Conservation (phyloP, 2,329 filamentous ascomycete species). For the Hypoxylon rubiginosum region DNA sequence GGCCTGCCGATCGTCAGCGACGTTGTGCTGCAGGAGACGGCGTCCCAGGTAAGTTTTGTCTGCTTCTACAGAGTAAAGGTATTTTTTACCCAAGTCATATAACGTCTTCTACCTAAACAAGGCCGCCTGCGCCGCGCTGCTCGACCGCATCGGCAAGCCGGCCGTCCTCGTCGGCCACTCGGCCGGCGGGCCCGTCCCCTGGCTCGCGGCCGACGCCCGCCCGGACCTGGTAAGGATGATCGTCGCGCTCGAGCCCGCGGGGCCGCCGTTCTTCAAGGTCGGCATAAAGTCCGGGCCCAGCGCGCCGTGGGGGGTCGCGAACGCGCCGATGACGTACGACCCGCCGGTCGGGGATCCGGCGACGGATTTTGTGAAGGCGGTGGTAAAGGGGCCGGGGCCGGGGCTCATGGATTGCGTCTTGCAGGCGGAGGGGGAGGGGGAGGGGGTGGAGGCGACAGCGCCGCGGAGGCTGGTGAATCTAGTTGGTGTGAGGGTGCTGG, state of each 20-base stretch:
- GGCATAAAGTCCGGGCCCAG: constrained; percentile 54
- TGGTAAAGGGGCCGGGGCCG: constrained; percentile 42
- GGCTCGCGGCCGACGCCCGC: constrained; percentile 58
- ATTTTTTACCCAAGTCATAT: no score
- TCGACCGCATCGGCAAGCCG: constrained; percentile 59
- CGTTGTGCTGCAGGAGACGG: constrained; percentile 53
- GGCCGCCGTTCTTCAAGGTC: constrained; percentile 62
- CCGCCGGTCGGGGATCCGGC: constrained; percentile 57
- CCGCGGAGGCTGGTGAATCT: constrained; percentile 57
- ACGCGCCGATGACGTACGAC: constrained; percentile 63
- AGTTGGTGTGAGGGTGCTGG: constrained; percentile 52
- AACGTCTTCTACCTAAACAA: no score
- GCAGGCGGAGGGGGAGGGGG: constrained; percentile 51
- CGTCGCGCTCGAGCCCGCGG: constrained; percentile 61
- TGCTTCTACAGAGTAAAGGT: no score
- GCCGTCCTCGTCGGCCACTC: constrained; percentile 61
- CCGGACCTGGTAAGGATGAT: constrained; percentile 58
- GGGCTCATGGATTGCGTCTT: constrained; percentile 50
- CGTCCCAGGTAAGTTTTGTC: constrained; percentile 51
- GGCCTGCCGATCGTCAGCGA: constrained; percentile 55
- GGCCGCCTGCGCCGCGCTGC: constrained; percentile 57
- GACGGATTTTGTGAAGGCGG: constrained; percentile 52
- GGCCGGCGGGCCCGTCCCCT: constrained; percentile 59
- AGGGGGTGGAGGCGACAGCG: constrained; percentile 33
- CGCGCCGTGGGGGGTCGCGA: constrained; percentile 61